A percentile compares a stretch with the other conserved stretches of the same genome.
phyloP scores from a whole-genome alignment of 768 basidiomycete genomes.

The Mycena haematopus region DNA sequence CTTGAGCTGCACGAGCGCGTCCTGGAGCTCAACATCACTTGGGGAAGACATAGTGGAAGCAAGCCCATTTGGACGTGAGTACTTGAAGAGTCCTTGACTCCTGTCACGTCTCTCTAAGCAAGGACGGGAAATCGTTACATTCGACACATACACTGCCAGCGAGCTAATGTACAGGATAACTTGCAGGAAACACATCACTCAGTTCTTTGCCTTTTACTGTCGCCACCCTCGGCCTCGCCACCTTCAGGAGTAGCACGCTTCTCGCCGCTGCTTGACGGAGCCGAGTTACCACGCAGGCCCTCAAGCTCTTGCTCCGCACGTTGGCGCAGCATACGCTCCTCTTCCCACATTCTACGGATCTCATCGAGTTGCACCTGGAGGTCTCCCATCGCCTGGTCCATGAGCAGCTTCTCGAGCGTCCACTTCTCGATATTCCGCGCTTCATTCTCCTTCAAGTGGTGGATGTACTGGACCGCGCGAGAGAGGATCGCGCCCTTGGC shows the following conservation, averaged over 20 bases:
- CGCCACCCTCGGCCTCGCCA: conserved; percentile 40
- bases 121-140: neutral
- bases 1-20: conserved; percentile 61
- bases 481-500: conserved; percentile 90
- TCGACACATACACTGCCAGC: neutral
- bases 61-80: neutral
- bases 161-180: conserved; percentile 12
- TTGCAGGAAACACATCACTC: conserved; percentile 38
- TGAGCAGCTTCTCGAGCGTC: conserved; percentile 90
- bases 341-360: conserved; percentile 80
- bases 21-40: neutral
- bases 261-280: conserved; percentile 44
- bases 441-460: conserved; percentile 89
- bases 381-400: conserved; percentile 93
- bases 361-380: conserved; percentile 85
- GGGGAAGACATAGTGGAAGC: conserved; percentile 43
- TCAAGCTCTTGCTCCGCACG: conserved; percentile 72
- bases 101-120: neutral
- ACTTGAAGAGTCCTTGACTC: too few species aligned
- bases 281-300: conserved; percentile 53
- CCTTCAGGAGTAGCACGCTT: conserved; percentile 40
- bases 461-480: conserved; percentile 90
- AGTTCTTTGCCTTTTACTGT: conserved; percentile 46
- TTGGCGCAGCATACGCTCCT: conserved; percentile 67
- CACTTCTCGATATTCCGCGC: conserved; percentile 92